Evolutionary conservation across 2,329 filamentous ascomycete species (phyloP), one percentile per base, ranked within the genome.

Genomic region (Trichophyton verrucosum): DNA sequence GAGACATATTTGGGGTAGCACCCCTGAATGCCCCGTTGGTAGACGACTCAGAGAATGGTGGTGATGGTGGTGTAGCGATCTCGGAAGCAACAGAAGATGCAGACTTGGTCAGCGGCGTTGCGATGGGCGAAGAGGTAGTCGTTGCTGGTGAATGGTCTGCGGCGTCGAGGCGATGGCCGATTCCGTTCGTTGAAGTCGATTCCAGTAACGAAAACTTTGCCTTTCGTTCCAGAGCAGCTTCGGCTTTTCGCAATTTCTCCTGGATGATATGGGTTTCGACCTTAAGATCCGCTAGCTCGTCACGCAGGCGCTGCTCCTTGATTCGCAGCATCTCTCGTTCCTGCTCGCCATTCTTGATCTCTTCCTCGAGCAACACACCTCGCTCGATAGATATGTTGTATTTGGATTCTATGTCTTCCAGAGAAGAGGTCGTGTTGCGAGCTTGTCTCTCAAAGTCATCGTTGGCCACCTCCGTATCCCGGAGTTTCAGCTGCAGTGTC

Each of bases 401-500:
- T 75, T 97, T 99, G 64, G 88, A 92, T 76, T 99, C 94, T 74
- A 99, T 81, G 71, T 99, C 94, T 76, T 99, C 94, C 64, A 97
- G 83, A 58, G 92, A 96, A 51, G 91, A 96, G 40, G 90, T 91
- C 30, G 92, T 96, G 74, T 96, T 94, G 68, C 94, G 86, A 66
- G 94, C 92, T 77, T 97, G 92, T 66, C 91, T 86, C 78, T 99
- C 94, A 72, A 92, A 96, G 74, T 99, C 94, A 79, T 99, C 94
- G 76, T 97, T 99, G 72, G 89, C 90, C 60, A 99, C 94, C 75
- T 99, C 94, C 68, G 92, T 96, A 73, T 99, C 94, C 66, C 94
- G 86, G 61, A 99, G 78, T 74, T 83, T 89, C 64, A 96, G 79
- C 69, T 94, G 88, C 63, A 96, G 76, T 2, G 86, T 86, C 65